Evolutionary conservation across 805 yeast species (phyloP).

Genomic region (Yarrowia deformans): DNA sequence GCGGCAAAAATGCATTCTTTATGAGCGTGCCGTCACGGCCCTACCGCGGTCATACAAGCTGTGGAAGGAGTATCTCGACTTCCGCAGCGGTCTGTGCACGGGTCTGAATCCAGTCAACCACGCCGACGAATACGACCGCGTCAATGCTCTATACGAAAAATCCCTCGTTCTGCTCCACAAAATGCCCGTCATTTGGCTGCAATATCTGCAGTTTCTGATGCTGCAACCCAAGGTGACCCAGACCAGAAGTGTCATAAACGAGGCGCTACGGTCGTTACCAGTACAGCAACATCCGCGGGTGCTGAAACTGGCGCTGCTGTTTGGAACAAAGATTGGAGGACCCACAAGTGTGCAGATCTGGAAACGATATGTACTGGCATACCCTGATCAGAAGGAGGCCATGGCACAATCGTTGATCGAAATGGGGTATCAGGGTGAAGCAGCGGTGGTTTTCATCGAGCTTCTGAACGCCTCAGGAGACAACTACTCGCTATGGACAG

Average conservation of each 20-base stretch:
- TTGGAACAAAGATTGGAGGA: constrained; percentile 57
- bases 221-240: constrained; percentile 51
- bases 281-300: constrained; percentile 61
- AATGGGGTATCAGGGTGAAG: constrained; percentile 43
- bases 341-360: constrained; percentile 51
- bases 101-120: constrained; percentile 48
- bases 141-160: constrained; percentile 58
- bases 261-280: constrained; percentile 59
- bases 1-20: constrained; percentile 50
- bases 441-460: constrained; percentile 50
- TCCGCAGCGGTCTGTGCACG: constrained; percentile 51
- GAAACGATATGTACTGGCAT: constrained; percentile 49
- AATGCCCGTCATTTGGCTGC: constrained; percentile 61
- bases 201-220: constrained; percentile 57
- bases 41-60: constrained; percentile 59
- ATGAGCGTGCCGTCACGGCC: constrained; percentile 59
- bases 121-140: constrained; percentile 49
- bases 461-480: constrained; percentile 55
- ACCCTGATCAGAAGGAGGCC: constrained; percentile 46
- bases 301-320: constrained; percentile 62
- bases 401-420: constrained; percentile 46
- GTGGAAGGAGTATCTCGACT: constrained; percentile 61
- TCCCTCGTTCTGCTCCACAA: constrained; percentile 56
- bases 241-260: constrained; percentile 58
- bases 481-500: constrained; percentile 56